Evolutionary conservation across 306 rosid species (phyloP), one percentile per base, ranked within the genome.

Genomic region (Clitoria ternatea): DNA sequence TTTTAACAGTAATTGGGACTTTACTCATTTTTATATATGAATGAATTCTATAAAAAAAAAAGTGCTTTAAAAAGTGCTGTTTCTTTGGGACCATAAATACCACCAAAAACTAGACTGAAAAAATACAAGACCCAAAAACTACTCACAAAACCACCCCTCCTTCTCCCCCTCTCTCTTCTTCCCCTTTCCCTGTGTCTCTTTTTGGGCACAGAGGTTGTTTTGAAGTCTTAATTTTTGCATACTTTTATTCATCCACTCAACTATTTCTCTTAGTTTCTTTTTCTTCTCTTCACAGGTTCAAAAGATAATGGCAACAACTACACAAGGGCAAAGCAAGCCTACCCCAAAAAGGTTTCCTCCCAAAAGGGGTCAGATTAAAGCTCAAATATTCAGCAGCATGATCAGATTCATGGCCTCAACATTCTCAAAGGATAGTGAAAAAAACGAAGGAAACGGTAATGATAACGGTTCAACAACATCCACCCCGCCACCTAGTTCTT

Each of bases 281-380:
- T 7, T 62, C 11, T 29, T 22, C 4, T 52, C 26, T 27, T 6
- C 3, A 9, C 59, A 33, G 48, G 1, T 7, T n/a, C 32, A 44
- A 22, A 8, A 40, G 2, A 24, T 7, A 17, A 83, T 85, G 86
- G 62, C 65, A 6, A 22, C 53, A n/a, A 27, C 14, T 4, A 6
- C 14, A 27, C 3, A 62, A 71, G 8, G 12, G 55, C 43, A 43
- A 68, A 23, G 22, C 61, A 18, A 76, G 15, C 36, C 8, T 29
- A 23, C 86, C 79, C 0, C 81, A 77, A 0, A 76, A 9, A 23
- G 54, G 89, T n/a, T n/a, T n/a, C n/a, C n/a, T n/a, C n/a, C n/a
- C n/a, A n/a, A n/a, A 60, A 22, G 59, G 3, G 89, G 86, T 3
- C 53, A 49, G 44, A 60, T 85, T 27, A 81, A 68, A 79, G 76